Evolutionary conservation across 2,329 filamentous ascomycete species (phyloP), one percentile per base, ranked within the genome.

Genomic region (Talaromyces albobiverticillius): DNA sequence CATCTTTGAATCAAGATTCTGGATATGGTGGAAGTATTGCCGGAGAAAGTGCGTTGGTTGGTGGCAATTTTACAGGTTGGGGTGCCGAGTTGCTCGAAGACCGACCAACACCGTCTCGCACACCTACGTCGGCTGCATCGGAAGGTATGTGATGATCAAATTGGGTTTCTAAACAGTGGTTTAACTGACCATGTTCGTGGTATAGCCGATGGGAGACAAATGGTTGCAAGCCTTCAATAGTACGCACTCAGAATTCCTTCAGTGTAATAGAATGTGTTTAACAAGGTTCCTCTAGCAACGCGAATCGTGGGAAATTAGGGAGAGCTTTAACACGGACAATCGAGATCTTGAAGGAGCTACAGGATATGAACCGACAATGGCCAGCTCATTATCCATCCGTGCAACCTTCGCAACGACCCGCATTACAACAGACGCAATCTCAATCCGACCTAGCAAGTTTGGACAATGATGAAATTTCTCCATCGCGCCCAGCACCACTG

Each of bases 311-410:
- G 5, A 85, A 89, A 29, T 83, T 99, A n/a, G 90, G 85, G 41
- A 87, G 92, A 56, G 88, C 91, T 13, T 96, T 99, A 67, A 89
- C 86, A 65, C 84, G 86, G 62, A 93, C 92, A 8, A 84, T 96
- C 55, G 90, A 96, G 57, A 84, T 90, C 2, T 76, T 99, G 60
- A 87, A 88, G 69, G 84, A 84, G 56, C 81, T 99, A 54, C 92
- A 95, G 71, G 82, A 92, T 59, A 94, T 90, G 81, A 99, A 99
- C 66, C 77, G 87, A 13, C 83, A 86, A 66, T 97, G 94, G 94
- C 94, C 94, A 1, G 93, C 92, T 29, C 89, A 95, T 68, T 99
- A 99, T 69, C 94, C 94, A 51, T 90, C 92, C 2, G 67, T 69
- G 7, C 67, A 68, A 51, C 61, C 64, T 16, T 57, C 62, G 58